Evolutionary conservation across 1,284 basidiomycete species (phyloP), one percentile per base, ranked within the genome.

Genomic region (Blastosporella zonata): DNA sequence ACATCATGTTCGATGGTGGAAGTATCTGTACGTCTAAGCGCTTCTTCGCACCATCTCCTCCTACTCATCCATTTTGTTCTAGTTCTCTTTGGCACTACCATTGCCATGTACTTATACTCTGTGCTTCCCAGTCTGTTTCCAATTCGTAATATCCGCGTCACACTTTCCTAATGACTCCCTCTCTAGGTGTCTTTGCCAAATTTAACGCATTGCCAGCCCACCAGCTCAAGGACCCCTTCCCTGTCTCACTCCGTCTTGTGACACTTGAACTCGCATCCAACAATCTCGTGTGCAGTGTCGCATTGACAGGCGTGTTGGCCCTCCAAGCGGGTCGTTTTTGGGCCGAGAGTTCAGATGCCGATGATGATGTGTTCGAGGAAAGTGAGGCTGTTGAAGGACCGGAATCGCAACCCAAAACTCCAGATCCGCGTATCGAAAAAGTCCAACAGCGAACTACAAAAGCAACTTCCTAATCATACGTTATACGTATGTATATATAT

Each of bases 1-100:
- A 91, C 64, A 70, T 91, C 59, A 90, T 91, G 88, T 91, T 91
- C 61, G 88, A 91, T 59, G 88, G 88, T 18, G 89, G 83, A 36
- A 90, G 88, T 63, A 83, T 90, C 58, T 87, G 88, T 90, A 55
- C 64, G 86, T 71, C 23, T 15, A 21, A 10, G 3, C 25, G 34
- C 15, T 43, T 25, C 45, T 29, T 48, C 35, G 27, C 41, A 47
- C 43, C 47, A 20, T 40, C 20, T 3, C 41, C 34, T 37, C 17
- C 13, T 38, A 13, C 45, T 49, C 35, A 48, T 35, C 3, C 8
- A 28, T 29, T 31, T 33, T 31, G 21, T 43, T 34, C 12, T 62
- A 91, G 88, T 91, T 65, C 69, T 91, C 52, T 90, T 88, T 59
- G 75, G 75, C 36, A 82, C 78, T 15, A 81, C 85, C 22, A 70